A percentile compares a stretch with the other conserved stretches of the same genome.
Evolutionary conservation across 1,284 basidiomycete species (phyloP).

Genomic region (Melampsora americana): DNA sequence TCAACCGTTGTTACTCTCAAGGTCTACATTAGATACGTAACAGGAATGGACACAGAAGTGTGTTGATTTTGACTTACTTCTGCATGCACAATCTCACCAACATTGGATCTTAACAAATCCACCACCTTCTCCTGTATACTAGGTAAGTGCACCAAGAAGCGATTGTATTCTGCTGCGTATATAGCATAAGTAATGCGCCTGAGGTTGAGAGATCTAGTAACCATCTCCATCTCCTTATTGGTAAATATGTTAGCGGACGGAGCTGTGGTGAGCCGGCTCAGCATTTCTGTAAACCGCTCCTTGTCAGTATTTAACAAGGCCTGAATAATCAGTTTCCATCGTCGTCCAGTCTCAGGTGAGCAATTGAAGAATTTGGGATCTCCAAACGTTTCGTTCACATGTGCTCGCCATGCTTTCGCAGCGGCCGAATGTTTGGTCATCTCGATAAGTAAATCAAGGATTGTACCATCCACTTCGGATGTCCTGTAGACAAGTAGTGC

Average conservation of each 20-base stretch:
- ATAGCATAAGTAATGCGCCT: slow-evolving; percentile 81
- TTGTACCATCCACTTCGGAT: slow-evolving; percentile 56
- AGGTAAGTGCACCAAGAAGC: slow-evolving; percentile 83
- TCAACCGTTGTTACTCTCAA: background rate
- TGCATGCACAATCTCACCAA: slow-evolving; percentile 80
- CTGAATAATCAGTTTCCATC: slow-evolving; percentile 77
- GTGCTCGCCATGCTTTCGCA: slow-evolving; percentile 77
- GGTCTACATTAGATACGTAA: background rate
- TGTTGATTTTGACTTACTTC: slow-evolving; percentile 62
- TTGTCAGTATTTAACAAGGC: slow-evolving; percentile 81
- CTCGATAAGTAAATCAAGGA: slow-evolving; percentile 70
- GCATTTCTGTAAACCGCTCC: slow-evolving; percentile 75
- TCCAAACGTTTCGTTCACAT: slow-evolving; percentile 74
- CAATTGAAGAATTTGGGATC: slow-evolving; percentile 84
- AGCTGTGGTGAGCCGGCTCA: slow-evolving; percentile 73
- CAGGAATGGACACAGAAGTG: background rate
- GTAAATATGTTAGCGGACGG: slow-evolving; percentile 95
- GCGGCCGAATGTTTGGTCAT: slow-evolving; percentile 74
- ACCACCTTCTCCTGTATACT: slow-evolving; percentile 94
- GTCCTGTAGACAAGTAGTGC: slow-evolving; percentile 45
- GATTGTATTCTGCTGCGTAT: slow-evolving; percentile 80
- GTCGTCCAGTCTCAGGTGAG: slow-evolving; percentile 60
- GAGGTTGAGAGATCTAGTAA: slow-evolving; percentile 80
- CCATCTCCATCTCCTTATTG: slow-evolving; percentile 88
- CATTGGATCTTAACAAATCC: slow-evolving; percentile 74